These are phyloP conservation scores for Ascochyta lentis DNA, from an alignment of 2,329 filamentous ascomycete species.

Conservation along the genomic window DNA sequence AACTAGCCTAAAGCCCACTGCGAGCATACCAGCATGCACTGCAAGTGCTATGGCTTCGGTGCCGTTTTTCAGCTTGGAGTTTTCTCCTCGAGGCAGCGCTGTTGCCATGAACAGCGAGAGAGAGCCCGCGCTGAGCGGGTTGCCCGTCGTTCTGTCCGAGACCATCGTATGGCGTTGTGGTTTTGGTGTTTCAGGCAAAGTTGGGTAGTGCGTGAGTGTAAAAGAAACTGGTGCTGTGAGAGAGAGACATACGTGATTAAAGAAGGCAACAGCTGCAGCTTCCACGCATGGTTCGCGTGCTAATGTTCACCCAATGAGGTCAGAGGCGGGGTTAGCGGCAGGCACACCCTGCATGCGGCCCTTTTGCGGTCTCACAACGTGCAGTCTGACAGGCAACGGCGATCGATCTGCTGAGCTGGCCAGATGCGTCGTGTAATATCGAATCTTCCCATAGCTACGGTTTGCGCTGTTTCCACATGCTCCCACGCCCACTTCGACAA, in stretches of 20 bases:
- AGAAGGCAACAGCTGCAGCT: constrained; percentile 9
- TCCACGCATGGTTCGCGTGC: not conserved
- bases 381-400: constrained; percentile 11
- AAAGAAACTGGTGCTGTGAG: not conserved
- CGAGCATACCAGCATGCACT: constrained; percentile 80
- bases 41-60: constrained; percentile 87
- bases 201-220: not conserved
- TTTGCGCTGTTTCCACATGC: not conserved
- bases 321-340: constrained; percentile 27
- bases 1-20: constrained; percentile 79
- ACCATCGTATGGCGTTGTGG: constrained; percentile 30
- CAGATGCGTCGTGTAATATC: constrained; percentile 6
- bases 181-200: not conserved
- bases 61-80: constrained; percentile 65
- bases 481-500: not conserved
- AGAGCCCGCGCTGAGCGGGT: constrained; percentile 53
- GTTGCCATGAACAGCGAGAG: constrained; percentile 54
- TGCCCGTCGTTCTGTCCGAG: constrained; percentile 41
- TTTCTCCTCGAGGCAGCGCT: constrained; percentile 50
- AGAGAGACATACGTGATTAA: not conserved
- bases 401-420: constrained; percentile 5
- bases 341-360: constrained; percentile 3
- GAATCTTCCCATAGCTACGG: not conserved
- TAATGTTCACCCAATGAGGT: constrained; percentile 24
- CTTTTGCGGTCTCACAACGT: not conserved